Evolutionary conservation across 768 basidiomycete genomes (phyloP).

Genomic region (Hygrophorus russula): DNA sequence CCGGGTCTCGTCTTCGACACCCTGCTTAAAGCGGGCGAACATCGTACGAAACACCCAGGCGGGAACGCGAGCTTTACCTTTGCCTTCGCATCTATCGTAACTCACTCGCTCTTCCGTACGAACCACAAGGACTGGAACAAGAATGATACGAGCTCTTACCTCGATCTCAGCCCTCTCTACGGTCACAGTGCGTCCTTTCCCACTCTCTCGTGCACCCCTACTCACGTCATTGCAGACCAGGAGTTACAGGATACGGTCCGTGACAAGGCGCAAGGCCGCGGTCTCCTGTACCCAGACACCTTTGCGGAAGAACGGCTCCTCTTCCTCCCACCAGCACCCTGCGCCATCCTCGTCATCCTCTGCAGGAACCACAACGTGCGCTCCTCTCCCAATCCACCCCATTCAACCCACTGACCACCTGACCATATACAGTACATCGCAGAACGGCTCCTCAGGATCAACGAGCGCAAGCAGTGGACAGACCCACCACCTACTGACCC

Average conservation of each 20-base stretch:
- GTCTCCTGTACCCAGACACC: conserved; percentile 40
- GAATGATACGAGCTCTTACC: conserved; percentile 45
- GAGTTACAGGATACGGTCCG: conserved; percentile 30
- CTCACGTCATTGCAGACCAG: conserved; percentile 18
- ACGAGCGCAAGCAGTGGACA: conserved; percentile 37
- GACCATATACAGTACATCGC: conserved; percentile 36
- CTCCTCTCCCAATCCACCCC: conserved; percentile 2
- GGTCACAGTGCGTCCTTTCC: conserved; percentile 27
- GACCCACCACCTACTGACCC: conserved; percentile 27
- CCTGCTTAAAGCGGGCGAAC: conserved; percentile 38
- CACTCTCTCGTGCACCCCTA: neutral
- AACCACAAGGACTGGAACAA: conserved; percentile 27
- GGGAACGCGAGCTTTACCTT: conserved; percentile 56
- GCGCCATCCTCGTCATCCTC: conserved; percentile 44
- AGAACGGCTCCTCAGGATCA: conserved; percentile 38
- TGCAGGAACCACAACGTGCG: conserved; percentile 49
- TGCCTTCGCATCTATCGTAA: conserved; percentile 55
- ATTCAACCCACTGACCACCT: too few species aligned
- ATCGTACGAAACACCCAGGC: too few species aligned
- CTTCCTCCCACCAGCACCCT: conserved; percentile 42
- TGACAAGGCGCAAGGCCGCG: conserved; percentile 35
- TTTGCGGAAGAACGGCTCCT: conserved; percentile 42
- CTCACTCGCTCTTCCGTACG: conserved; percentile 48
- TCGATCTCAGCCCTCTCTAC: conserved; percentile 47
- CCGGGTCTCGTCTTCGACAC: conserved; percentile 52